These are phyloP conservation scores for Solanum etuberosum DNA, from an alignment of 257 asterid genomes.

Conservation along the genomic window DNA sequence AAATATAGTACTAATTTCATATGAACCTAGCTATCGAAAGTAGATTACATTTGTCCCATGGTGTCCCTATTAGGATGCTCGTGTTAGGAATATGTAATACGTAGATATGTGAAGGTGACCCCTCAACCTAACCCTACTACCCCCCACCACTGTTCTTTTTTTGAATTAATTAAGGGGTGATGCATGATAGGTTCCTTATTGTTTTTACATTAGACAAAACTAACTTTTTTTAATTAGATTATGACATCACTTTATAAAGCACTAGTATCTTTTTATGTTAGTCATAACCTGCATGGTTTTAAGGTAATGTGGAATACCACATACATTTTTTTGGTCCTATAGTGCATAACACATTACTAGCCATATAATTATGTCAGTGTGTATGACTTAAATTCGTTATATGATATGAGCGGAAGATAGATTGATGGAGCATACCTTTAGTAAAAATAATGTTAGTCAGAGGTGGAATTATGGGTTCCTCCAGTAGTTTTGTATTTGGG, in stretches of 20 bases:
- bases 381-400: not conserved
- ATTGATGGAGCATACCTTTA: not conserved
- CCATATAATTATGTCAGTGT: not conserved
- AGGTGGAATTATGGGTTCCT: not conserved
- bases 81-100: not conserved
- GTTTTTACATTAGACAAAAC: not conserved
- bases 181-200: not conserved
- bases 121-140: not conserved
- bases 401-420: not conserved
- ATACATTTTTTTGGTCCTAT: not conserved
- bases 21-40: not conserved
- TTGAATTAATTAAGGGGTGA: not conserved
- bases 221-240: not conserved
- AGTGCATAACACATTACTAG: not conserved
- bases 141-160: not conserved
- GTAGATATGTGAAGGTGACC: not conserved
- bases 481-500: slow-evolving; percentile 44
- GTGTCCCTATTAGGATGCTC: not conserved
- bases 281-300: not conserved
- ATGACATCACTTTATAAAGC: not conserved
- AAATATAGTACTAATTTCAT: not conserved
- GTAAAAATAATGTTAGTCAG: not conserved
- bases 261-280: not conserved
- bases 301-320: not conserved
- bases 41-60: not conserved